Evolutionary conservation across 441 rosid genomes (phyloP).

Genomic region (Arabidopsis lyrata): DNA sequence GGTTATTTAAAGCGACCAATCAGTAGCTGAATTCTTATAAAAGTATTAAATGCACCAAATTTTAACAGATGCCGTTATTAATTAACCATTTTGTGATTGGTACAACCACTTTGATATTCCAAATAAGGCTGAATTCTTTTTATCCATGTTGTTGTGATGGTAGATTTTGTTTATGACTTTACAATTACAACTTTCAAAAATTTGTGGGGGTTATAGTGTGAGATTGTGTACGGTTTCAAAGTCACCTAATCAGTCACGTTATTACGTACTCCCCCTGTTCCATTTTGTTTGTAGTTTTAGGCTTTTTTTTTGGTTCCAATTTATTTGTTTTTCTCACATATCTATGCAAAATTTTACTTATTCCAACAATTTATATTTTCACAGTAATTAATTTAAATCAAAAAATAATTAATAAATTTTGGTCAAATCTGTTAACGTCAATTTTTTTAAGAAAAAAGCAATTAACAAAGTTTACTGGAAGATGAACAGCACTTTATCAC

Average conservation of each 20-base stretch:
- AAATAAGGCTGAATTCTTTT: conserved; percentile 10
- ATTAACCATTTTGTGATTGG: conserved; percentile 1
- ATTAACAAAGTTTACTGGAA: no score
- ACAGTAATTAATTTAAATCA: no score
- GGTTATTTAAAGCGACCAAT: conserved; percentile 27
- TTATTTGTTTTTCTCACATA: no score
- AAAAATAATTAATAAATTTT: no score
- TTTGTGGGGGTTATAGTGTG: not conserved
- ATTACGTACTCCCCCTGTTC: no score
- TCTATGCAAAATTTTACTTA: no score
- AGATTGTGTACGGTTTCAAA: not conserved
- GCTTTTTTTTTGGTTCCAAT: no score
- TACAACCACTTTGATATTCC: conserved; percentile 21
- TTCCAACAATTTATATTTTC: no score
- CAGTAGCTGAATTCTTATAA: conserved; percentile 19
- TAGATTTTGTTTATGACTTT: conserved; percentile 24
- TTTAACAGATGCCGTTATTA: conserved; percentile 21
- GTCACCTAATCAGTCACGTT: not conserved
- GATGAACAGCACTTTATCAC: no score
- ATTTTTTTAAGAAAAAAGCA: no score
- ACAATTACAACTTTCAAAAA: conserved; percentile 14
- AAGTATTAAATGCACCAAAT: conserved; percentile 5
- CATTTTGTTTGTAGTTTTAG: no score
- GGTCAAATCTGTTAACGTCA: no score
- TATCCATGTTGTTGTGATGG: not conserved